Evolutionary conservation across 2,329 filamentous ascomycete species (phyloP).

Genomic region (Huntiella savannae): DNA sequence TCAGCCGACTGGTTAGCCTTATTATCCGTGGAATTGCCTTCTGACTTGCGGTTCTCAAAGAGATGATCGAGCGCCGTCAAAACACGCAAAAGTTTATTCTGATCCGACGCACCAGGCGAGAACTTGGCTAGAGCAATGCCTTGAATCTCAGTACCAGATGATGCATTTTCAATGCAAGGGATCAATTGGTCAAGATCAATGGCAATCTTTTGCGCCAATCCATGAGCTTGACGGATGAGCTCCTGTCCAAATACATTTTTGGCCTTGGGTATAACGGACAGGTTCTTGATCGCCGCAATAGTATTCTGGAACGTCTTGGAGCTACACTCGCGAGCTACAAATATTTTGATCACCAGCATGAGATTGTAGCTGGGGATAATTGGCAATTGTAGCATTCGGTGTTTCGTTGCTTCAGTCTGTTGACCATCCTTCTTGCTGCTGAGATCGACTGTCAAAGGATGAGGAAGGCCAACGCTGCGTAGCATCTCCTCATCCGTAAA

Average conservation of each 20-base stretch:
- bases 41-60: conserved; percentile 60
- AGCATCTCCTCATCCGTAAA: neutral
- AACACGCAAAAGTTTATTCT: conserved; percentile 84
- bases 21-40: conserved; percentile 24
- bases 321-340: conserved; percentile 88
- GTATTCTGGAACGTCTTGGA: conserved; percentile 97
- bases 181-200: conserved; percentile 69
- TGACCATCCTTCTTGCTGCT: too few species aligned
- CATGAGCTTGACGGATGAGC: conserved; percentile 69
- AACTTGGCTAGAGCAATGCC: conserved; percentile 88
- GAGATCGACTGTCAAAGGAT: too few species aligned
- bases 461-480: too few species aligned
- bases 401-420: conserved; percentile 22
- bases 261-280: conserved; percentile 79
- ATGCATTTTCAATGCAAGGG: conserved; percentile 68
- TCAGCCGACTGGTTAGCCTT: conserved; percentile 56
- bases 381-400: conserved; percentile 51
- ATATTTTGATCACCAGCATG: conserved; percentile 85
- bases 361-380: conserved; percentile 78
- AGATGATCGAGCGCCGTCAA: conserved; percentile 89
- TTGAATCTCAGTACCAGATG: conserved; percentile 84
- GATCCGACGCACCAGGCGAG: conserved; percentile 85
- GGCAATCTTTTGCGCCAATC: conserved; percentile 68
- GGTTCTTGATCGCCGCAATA: conserved; percentile 93
- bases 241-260: conserved; percentile 86